Conservation (phyloP, 441 rosid species). For the Adansonia grandidieri region DNA sequence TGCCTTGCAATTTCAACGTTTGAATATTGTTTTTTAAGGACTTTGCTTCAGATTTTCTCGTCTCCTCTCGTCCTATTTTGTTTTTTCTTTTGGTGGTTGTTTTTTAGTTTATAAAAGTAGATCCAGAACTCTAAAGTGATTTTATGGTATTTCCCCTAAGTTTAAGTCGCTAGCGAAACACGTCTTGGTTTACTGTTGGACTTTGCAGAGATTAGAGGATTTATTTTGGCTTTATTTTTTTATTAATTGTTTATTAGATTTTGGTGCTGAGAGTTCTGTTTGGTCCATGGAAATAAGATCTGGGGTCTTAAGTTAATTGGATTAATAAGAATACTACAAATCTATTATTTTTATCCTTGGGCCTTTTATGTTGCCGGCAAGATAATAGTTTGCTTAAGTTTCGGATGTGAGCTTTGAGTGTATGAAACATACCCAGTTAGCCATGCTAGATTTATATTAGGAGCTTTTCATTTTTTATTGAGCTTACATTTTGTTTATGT, state of each 20-base stretch:
- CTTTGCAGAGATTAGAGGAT: background rate
- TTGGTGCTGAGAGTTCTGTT: background rate
- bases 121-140: background rate
- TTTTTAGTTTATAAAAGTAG: conserved; percentile 13
- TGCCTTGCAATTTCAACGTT: background rate
- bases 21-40: background rate
- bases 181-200: background rate
- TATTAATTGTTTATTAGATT: conserved; percentile 8
- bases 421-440: background rate
- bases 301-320: background rate
- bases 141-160: background rate
- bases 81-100: background rate
- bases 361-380: conserved; percentile 2
- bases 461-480: background rate
- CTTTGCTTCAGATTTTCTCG: background rate
- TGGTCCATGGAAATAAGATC: conserved; percentile 16
- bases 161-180: background rate
- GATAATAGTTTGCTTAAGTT: background rate
- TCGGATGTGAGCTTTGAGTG: background rate
- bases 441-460: background rate
- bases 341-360: background rate
- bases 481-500: background rate
- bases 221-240: background rate
- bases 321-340: background rate
- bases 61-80: background rate